Evolutionary conservation across 495 filamentous ascomycete species (phyloP).

Genomic region (Daldinia loculata): DNA sequence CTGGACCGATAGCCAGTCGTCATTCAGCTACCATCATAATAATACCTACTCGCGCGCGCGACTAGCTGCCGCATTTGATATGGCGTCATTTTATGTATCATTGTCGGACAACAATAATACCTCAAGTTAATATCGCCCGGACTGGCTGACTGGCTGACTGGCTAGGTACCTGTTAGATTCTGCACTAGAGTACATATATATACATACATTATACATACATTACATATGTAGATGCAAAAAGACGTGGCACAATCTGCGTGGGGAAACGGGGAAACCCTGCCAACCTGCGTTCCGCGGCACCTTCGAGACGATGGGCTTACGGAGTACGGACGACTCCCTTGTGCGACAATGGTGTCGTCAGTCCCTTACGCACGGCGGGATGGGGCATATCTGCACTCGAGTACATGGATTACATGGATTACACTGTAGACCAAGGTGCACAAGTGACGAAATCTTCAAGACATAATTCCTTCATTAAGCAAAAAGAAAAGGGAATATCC

Average conservation of each 20-base stretch:
- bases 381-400: neutral
- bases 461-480: conserved; percentile 19
- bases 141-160: no score
- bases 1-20: neutral
- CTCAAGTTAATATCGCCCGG: neutral
- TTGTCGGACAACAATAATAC: neutral
- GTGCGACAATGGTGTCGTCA: neutral
- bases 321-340: neutral
- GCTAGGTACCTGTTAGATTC: neutral
- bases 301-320: conserved; percentile 9
- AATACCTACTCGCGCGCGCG: conserved; percentile 17
- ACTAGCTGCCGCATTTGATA: conserved; percentile 18
- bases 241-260: conserved; percentile 40
- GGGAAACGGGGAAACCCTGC: conserved; percentile 31
- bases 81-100: neutral
- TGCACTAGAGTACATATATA: neutral
- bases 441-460: conserved; percentile 7
- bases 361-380: conserved; percentile 5
- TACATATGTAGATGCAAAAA: conserved; percentile 19
- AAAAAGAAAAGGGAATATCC: conserved; percentile 24
- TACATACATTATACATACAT: neutral
- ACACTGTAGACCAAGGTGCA: neutral
- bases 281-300: conserved; percentile 12
- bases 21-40: conserved; percentile 1
- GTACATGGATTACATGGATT: neutral